A percentile compares a stretch with the other conserved stretches of the same genome.
phyloP scores from a whole-genome alignment of 2,329 filamentous ascomycete species.

The Cordyceps cicadae region DNA sequence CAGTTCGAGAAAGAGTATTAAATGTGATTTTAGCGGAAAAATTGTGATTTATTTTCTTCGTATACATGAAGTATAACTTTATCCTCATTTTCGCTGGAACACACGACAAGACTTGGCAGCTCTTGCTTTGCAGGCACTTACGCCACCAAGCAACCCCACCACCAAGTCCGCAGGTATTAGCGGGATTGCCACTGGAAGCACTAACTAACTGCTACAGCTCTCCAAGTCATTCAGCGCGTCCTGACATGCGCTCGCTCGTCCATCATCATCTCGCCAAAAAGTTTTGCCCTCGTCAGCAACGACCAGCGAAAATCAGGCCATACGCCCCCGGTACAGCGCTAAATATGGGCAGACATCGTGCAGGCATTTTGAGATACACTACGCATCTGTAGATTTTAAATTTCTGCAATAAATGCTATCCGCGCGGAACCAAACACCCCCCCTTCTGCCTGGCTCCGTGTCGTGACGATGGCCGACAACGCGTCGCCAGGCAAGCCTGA shows the following conservation, averaged over 20 bases:
- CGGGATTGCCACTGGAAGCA: conserved; percentile 3
- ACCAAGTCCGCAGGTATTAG: not conserved
- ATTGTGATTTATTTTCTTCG: too few relatives aligned
- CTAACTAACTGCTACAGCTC: not conserved
- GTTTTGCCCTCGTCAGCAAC: conserved; percentile 31
- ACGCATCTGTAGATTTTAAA: conserved; percentile 47
- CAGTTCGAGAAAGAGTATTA: too few relatives aligned
- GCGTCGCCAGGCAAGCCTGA: conserved; percentile 43
- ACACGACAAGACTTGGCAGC: not conserved
- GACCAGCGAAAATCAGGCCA: conserved; percentile 31
- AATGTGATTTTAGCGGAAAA: too few relatives aligned
- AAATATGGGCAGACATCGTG: conserved; percentile 47
- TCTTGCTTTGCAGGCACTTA: not conserved
- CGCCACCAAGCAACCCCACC: not conserved
- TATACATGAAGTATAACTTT: too few relatives aligned
- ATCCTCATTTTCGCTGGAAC: too few relatives aligned
- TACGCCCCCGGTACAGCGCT: conserved; percentile 39
- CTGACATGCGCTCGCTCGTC: not conserved
- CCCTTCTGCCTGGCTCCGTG: conserved; percentile 33
- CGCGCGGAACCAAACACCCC: conserved; percentile 45
- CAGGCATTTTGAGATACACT: conserved; percentile 35
- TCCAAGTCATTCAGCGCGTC: conserved; percentile 1
- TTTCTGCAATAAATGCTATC: conserved; percentile 48
- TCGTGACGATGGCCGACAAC: conserved; percentile 51
- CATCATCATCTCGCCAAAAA: conserved; percentile 25